Evolutionary conservation across 2,329 filamentous ascomycete genomes (phyloP), one percentile per base, ranked within the genome.

Genomic region (Coniochaeta pulveracea): DNA sequence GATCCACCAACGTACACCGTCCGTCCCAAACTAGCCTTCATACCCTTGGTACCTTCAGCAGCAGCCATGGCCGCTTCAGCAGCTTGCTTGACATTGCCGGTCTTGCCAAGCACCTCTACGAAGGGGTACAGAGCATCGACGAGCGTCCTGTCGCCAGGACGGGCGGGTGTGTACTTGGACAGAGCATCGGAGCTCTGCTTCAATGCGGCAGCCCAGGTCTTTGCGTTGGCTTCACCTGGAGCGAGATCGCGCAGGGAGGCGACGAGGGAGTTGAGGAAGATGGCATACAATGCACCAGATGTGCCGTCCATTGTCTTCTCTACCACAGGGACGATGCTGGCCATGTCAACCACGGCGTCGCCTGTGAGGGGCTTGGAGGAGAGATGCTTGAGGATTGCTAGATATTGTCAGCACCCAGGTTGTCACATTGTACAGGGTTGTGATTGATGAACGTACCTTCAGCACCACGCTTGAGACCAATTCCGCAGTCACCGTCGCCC

Each of bases 111-210:
- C 3, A 69, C 72, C 26, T 85, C 72, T 33, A 93, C 78, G 51
- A 96, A 98, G 2, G 91, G 91, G 40, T 83, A 73, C 32, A 98
- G 64, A 2, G 89, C 86, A 57, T 98, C 91, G 21, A 96, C 72
- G 22, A 96, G 62, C 0, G 91, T 98, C 33, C 91, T 72, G 53
- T 98, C 91, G 18, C 91, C 91, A 0, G 81, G 80, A 34, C 80
- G 76, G 1, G 91, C 91, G 1, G 89, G 88, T 2, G 91, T 98
- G 56, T 96, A 96, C 49, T 69, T 81, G 22, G 68, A 72, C 37
- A 98, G 63, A 2, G 79, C 76, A 14, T 76, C 64, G 40, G 80
- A 73, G 34, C 85, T 83, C 44, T 76, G 68, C 41, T 76, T 64
- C 10, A 95, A 64, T 1, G 86, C 88, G 19, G 68, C 61, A 3